These are phyloP conservation scores for Tardiomyces blankii DNA, from an alignment of 1,139 yeast genomes.

Conservation along the genomic window DNA sequence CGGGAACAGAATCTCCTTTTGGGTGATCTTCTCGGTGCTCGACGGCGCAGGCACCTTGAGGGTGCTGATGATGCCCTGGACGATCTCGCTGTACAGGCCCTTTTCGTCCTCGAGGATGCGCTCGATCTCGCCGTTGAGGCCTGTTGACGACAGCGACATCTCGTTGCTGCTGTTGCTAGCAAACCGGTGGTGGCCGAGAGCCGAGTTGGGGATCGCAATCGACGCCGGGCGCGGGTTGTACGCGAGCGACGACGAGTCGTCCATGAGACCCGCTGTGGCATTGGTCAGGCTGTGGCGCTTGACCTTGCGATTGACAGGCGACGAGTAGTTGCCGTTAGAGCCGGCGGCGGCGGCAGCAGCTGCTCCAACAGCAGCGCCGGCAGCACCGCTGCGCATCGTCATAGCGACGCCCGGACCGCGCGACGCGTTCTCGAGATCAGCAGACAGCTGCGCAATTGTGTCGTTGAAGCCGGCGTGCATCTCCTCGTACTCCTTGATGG, in stretches of 20 bases:
- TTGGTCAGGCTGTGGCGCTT: conserved; percentile 22
- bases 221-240: conserved; percentile 27
- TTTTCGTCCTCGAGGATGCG: conserved; percentile 61
- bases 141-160: conserved; percentile 17
- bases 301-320: conserved; percentile 12
- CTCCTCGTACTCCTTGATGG: conserved; percentile 20
- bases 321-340: conserved; percentile 2
- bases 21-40: conserved; percentile 65
- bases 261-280: conserved; percentile 9
- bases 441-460: conserved; percentile 1
- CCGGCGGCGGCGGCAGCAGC: conserved; percentile 3
- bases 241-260: conserved; percentile 15
- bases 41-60: conserved; percentile 80
- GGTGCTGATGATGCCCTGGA: conserved; percentile 80
- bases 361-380: neutral
- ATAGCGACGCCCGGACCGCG: conserved; percentile 1
- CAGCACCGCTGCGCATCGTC: neutral
- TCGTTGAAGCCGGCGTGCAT: conserved; percentile 10
- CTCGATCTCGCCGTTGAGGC: conserved; percentile 30
- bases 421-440: conserved; percentile 1
- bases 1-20: conserved; percentile 92
- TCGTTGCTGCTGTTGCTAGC: conserved; percentile 17
- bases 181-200: conserved; percentile 12
- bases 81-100: conserved; percentile 70
- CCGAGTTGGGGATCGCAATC: conserved; percentile 16